These are phyloP conservation scores for Colletotrichum orbiculare DNA, from an alignment of 2,329 filamentous ascomycete species.

Conservation along the genomic window DNA sequence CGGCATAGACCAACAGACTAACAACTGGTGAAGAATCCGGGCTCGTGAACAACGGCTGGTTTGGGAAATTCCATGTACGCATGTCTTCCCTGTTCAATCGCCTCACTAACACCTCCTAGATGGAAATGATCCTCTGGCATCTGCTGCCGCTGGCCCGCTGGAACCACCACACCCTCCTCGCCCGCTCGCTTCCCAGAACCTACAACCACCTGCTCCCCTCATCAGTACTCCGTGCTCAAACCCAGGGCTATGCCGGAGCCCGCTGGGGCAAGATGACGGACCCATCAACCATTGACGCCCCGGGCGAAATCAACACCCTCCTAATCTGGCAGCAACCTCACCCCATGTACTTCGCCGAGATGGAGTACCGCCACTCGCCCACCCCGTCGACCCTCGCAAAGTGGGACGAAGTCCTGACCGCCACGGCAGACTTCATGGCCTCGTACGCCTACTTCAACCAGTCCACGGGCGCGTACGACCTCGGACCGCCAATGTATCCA, in stretches of 20 bases:
- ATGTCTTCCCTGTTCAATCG: too few species aligned
- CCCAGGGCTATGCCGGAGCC: conserved; percentile 56
- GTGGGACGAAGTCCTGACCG: conserved; percentile 64
- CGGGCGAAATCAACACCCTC: conserved; percentile 70
- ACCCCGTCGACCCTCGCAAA: conserved; percentile 55
- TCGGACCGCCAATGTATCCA: conserved; percentile 58
- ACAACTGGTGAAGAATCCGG: conserved; percentile 45
- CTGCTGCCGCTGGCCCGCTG: conserved; percentile 61
- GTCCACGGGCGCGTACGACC: conserved; percentile 61
- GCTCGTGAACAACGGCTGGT: conserved; percentile 66
- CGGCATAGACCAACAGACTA: neutral
- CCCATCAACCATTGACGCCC: conserved; percentile 63
- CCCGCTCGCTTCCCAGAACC: conserved; percentile 55
- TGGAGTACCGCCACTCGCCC: conserved; percentile 61
- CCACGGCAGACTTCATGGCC: conserved; percentile 69
- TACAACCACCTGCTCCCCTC: conserved; percentile 59
- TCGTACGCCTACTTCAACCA: conserved; percentile 66
- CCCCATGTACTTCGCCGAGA: conserved; percentile 68
- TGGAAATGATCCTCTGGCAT: conserved; percentile 68
- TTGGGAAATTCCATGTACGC: conserved; percentile 63
- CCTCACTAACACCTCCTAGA: conserved; percentile 38
- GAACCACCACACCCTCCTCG: conserved; percentile 57
- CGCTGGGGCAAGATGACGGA: conserved; percentile 55
- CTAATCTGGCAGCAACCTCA: conserved; percentile 74
- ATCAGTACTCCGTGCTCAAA: conserved; percentile 48